Conservation (phyloP, 345 rosid genomes). For the Hibiscus mutabilis region DNA sequence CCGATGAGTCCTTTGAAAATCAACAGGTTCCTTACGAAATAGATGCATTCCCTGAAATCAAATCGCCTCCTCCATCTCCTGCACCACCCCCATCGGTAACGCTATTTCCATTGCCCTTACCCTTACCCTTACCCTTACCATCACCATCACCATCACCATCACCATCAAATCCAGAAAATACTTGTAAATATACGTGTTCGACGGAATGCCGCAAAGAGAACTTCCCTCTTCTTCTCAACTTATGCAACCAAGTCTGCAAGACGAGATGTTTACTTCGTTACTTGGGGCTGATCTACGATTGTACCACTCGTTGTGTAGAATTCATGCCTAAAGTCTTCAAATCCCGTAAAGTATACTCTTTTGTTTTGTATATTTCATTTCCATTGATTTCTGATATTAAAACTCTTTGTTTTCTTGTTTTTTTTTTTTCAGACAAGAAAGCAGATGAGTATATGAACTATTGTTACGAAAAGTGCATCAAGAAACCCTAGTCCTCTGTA, state of each 20-base stretch:
- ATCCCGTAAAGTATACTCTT: not conserved
- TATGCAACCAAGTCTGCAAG: conserved; percentile 1
- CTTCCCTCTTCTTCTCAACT: not conserved
- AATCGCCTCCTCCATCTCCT: not conserved
- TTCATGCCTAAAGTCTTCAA: not conserved
- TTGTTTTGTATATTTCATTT: not conserved
- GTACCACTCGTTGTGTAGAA: not conserved
- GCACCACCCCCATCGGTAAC: not conserved
- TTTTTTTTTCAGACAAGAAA: not conserved
- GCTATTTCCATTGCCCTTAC: not conserved
- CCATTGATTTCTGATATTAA: not conserved
- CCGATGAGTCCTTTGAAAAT: not conserved
- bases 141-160: too few relatives aligned
- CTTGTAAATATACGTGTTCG: not conserved
- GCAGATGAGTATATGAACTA: not conserved
- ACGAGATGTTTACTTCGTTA: not conserved
- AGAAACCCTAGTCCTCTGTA: not conserved
- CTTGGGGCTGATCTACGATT: not conserved
- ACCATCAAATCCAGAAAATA: not conserved
- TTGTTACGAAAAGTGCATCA: not conserved
- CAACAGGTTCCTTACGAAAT: not conserved
- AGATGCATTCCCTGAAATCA: not conserved
- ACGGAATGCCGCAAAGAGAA: not conserved
- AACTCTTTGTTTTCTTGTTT: not conserved
- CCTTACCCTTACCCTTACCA: not conserved